These are phyloP conservation scores for Xylaria sp. DNA, from an alignment of 2,329 filamentous ascomycete species.

Conservation along the genomic window DNA sequence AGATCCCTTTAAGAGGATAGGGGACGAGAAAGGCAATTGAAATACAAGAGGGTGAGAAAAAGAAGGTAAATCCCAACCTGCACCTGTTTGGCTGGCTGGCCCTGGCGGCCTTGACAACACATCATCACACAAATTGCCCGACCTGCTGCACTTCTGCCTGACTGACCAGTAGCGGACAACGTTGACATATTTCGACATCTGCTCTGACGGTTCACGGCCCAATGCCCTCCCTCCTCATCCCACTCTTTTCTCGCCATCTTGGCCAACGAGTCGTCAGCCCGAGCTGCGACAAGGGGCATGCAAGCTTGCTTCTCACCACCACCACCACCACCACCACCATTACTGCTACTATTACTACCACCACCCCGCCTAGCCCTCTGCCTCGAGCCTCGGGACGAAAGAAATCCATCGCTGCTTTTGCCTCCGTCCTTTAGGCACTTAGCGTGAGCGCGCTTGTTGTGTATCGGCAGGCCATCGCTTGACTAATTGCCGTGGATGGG, in stretches of 20 bases:
- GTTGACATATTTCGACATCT: constrained; percentile 29
- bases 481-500: constrained; percentile 21
- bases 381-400: constrained; percentile 14
- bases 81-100: constrained; percentile 24
- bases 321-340: too few species aligned
- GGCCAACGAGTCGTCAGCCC: constrained; percentile 28
- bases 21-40: background rate
- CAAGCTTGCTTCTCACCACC: constrained; percentile 23
- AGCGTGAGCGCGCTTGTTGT: constrained; percentile 46
- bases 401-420: constrained; percentile 40
- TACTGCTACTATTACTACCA: too few species aligned
- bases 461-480: constrained; percentile 17
- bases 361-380: constrained; percentile 22
- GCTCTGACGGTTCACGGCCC: constrained; percentile 30
- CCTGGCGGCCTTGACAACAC: constrained; percentile 53
- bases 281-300: constrained; percentile 21
- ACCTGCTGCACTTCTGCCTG: constrained; percentile 52
- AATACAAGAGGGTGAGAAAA: background rate
- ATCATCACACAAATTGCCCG: constrained; percentile 50
- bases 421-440: constrained; percentile 31
- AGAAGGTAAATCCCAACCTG: background rate
- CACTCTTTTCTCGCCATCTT: constrained; percentile 16
- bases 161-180: constrained; percentile 39
- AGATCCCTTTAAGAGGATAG: background rate
- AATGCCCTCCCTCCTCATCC: constrained; percentile 23